Conservation (phyloP, 1,284 basidiomycete genomes). For the Leccinum solheimii region DNA sequence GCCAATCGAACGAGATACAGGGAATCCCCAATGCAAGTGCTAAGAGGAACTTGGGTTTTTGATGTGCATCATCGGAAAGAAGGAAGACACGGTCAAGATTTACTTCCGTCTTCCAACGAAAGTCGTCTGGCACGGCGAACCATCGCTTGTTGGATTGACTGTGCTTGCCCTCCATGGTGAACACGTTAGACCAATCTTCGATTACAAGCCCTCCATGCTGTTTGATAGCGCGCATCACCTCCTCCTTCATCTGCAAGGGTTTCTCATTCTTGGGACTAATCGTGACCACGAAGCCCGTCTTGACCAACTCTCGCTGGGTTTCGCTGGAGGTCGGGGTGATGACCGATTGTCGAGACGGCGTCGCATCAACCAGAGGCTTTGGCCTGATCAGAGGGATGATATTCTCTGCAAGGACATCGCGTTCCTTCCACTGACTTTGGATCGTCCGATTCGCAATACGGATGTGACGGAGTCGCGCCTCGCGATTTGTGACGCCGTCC, state of each 20-base stretch:
- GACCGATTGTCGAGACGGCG: conserved; percentile 45
- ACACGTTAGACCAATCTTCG: conserved; percentile 67
- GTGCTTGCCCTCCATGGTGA: conserved; percentile 56
- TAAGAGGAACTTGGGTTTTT: conserved; percentile 78
- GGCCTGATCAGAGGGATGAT: conserved; percentile 44
- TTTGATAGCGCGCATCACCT: conserved; percentile 47
- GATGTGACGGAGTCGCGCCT: conserved; percentile 39
- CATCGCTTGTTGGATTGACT: conserved; percentile 49
- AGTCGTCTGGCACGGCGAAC: conserved; percentile 48
- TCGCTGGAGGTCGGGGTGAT: conserved; percentile 34
- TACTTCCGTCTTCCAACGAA: conserved; percentile 43
- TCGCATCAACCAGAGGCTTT: conserved; percentile 34
- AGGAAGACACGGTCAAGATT: conserved; percentile 64
- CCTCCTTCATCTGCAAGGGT: conserved; percentile 37
- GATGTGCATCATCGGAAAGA: conserved; percentile 59
- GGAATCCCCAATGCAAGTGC: conserved; percentile 86
- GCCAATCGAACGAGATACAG: conserved; percentile 68
- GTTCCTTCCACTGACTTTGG: conserved; percentile 52
- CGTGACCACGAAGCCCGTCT: conserved; percentile 52
- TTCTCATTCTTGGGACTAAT: conserved; percentile 37
- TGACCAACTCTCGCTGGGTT: conserved; percentile 42
- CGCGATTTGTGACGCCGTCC: conserved; percentile 30
- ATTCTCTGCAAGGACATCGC: conserved; percentile 40
- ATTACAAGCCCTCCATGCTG: conserved; percentile 59
- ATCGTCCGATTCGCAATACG: conserved; percentile 51